Evolutionary conservation across 305 asterid genomes (phyloP).

Genomic region (Plantago coronopus): DNA sequence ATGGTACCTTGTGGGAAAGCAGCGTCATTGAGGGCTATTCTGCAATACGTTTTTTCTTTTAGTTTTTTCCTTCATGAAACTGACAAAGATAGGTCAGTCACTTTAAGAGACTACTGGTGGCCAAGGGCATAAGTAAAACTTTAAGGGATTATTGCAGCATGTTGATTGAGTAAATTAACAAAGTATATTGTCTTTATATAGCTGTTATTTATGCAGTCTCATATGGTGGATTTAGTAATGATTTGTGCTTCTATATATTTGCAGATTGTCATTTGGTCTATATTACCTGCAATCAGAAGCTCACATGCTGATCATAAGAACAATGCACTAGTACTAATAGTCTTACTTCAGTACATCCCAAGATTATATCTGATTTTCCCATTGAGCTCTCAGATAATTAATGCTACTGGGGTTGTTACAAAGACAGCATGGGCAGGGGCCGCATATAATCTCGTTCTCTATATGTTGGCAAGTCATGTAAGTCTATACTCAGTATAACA

Average conservation of each 20-base stretch:
- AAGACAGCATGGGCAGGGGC: constrained; percentile 87
- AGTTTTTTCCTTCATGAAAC: too few relatives aligned
- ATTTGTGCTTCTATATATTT: constrained; percentile 15
- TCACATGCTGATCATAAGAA: constrained; percentile 67
- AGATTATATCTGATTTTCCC: constrained; percentile 66
- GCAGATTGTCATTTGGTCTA: constrained; percentile 78
- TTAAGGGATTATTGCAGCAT: too few relatives aligned
- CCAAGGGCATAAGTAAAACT: too few relatives aligned
- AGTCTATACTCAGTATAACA: constrained; percentile 8
- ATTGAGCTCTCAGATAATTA: constrained; percentile 63
- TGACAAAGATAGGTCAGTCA: too few relatives aligned
- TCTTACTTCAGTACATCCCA: constrained; percentile 56
- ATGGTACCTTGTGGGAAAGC: too few relatives aligned
- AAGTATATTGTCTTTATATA: neutral
- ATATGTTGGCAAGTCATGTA: constrained; percentile 85
- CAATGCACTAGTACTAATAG: constrained; percentile 50
- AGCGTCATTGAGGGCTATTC: neutral
- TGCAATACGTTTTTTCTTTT: neutral
- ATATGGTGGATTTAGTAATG: neutral
- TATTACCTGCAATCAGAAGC: constrained; percentile 64
- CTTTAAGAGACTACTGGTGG: too few relatives aligned
- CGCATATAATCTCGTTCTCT: constrained; percentile 64
- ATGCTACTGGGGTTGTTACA: constrained; percentile 75
- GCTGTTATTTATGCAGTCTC: neutral
- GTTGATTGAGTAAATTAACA: neutral